Conservation (phyloP, 352 stramenopile genomes). For the Peronosclerospora sorghi region DNA sequence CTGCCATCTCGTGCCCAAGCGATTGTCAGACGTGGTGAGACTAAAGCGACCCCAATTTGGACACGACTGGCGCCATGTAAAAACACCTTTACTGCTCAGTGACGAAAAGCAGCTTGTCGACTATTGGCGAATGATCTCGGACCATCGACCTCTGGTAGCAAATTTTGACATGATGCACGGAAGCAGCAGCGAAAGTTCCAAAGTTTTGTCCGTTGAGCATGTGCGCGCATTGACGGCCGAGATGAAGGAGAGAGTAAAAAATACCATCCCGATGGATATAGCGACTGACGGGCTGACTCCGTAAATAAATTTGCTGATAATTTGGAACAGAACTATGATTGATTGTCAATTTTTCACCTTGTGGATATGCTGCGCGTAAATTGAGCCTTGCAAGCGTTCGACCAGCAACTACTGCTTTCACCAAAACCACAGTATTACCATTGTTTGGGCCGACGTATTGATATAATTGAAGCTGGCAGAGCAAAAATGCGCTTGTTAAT, state of each 20-base stretch:
- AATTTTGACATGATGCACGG: conserved; percentile 40
- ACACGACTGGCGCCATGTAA: conserved; percentile 47
- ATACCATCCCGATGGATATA: conserved; percentile 9
- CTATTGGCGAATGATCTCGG: conserved; percentile 78
- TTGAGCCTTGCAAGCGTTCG: too few relatives aligned
- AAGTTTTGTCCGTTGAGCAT: conserved; percentile 10
- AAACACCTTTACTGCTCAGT: conserved; percentile 26
- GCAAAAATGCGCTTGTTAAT: too few relatives aligned
- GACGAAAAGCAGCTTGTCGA: conserved; percentile 61
- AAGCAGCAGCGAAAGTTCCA: background rate
- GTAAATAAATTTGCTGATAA: conserved; percentile 20
- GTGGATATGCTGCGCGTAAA: too few relatives aligned
- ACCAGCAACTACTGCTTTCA: too few relatives aligned
- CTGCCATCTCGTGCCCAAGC: conserved; percentile 52
- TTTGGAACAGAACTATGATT: conserved; percentile 7
- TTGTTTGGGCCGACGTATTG: too few relatives aligned
- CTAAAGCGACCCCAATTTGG: conserved; percentile 73
- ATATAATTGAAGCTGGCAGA: too few relatives aligned
- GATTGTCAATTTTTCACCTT: background rate
- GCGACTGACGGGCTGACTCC: conserved; percentile 17
- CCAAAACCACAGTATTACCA: too few relatives aligned
- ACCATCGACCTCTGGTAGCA: conserved; percentile 57
- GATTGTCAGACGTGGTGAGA: conserved; percentile 47
- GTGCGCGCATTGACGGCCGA: conserved; percentile 11
- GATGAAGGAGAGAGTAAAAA: conserved; percentile 15